Evolutionary conservation across 441 rosid species (phyloP), one percentile per base, ranked within the genome.

Genomic region (Croton laevigatus): DNA sequence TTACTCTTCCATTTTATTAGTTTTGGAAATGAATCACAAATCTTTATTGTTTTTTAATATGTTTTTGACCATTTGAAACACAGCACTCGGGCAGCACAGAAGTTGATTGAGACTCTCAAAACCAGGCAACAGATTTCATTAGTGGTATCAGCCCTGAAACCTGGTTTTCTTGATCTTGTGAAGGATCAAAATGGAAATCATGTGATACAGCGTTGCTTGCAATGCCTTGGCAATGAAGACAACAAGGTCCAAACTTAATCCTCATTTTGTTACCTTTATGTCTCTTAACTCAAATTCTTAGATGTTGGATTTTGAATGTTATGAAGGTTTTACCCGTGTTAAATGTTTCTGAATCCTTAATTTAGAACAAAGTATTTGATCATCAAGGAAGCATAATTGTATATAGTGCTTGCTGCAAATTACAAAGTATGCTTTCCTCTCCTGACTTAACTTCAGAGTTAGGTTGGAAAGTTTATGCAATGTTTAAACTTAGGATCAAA

Each of bases 41-140:
- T 52, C 10, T 51, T 51, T 22, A 17, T 27, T 22, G 27, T 14
- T 17, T 40, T 1, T 22, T 62, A 49, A 53, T 75, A 48, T 48
- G 61, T n/a, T 65, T 68, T 60, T 57, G 66, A 19, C 52, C 7
- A 67, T 69, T 19, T 75, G 45, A 38, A 65, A 36, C 61, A 27
- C 90, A 93, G 98, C 68, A 90, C 98, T 36, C 79, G 98, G 7
- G 98, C 89, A 51, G 84, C 89, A 1, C 98, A 93, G 82, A 93
- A 84, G 84, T 74, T 90, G 86, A 85, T 93, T 5, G 88, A 87
- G 79, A 83, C 88, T 0, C 85, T 93, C 73, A 80, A 73, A 72
- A 88, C 90, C 38, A 82, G 81, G 79, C 83, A 84, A 52, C 91
- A 93, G 71, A 81, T 87, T 40, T 79, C 80, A 17, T 65, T 79